A percentile compares a stretch with the other conserved stretches of the same genome.
Evolutionary conservation across 1,284 basidiomycete species (phyloP).

Genomic region (Rhodotorula sp.): DNA sequence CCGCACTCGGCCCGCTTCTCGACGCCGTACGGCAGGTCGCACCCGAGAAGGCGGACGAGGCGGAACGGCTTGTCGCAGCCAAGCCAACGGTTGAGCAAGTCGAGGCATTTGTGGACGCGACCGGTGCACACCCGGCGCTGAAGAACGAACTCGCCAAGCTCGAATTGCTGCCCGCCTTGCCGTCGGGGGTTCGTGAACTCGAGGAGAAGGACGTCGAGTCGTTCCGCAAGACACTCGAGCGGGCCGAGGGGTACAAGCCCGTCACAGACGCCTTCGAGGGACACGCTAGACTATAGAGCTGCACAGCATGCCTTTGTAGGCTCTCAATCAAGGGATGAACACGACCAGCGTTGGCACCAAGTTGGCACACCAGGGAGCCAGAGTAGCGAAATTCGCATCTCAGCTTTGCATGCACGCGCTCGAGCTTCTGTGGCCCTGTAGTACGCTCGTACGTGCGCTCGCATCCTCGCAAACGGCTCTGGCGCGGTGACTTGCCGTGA

Average conservation of each 20-base stretch:
- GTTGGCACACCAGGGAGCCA: no score
- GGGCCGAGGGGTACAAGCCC: conserved; percentile 12
- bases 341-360: no score
- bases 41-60: neutral
- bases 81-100: conserved; percentile 30
- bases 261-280: conserved; percentile 8
- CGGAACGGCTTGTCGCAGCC: neutral
- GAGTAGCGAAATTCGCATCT: no score
- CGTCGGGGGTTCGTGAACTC: conserved; percentile 19
- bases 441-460: no score
- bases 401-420: no score
- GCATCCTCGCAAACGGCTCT: no score
- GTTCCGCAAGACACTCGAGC: conserved; percentile 15
- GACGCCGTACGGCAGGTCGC: neutral
- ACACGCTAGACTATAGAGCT: conserved; percentile 11
- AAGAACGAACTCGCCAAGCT: neutral
- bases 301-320: neutral
- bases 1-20: conserved; percentile 12
- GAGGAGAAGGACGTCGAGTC: conserved; percentile 7
- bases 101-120: neutral
- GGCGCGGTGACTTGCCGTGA: no score
- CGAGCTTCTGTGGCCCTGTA: no score
- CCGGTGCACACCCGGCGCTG: neutral
- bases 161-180: neutral
- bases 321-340: no score